A percentile compares a stretch with the other conserved stretches of the same genome.
These are phyloP conservation scores for Fraxinus cuspidata DNA, from an alignment of 257 asterid genomes.

Conservation along the genomic window DNA sequence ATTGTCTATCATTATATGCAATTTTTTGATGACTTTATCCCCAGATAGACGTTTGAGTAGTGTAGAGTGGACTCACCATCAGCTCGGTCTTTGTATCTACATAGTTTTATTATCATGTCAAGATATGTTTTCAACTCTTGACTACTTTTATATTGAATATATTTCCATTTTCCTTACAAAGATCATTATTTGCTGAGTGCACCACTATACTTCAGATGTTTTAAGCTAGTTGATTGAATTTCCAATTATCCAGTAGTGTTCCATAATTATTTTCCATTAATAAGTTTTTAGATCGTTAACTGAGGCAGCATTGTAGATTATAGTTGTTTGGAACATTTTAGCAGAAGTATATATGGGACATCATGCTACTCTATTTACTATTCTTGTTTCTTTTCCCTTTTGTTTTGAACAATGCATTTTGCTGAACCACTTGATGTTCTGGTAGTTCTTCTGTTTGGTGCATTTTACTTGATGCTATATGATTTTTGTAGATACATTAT, in stretches of 20 bases:
- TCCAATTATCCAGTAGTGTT: slow-evolving; percentile 2
- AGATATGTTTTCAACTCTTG: neutral
- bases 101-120: neutral
- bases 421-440: neutral
- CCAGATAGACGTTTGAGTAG: slow-evolving; percentile 21
- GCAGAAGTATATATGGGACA: neutral
- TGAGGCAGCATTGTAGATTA: neutral
- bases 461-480: slow-evolving; percentile 18
- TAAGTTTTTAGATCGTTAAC: neutral
- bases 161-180: neutral
- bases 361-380: neutral
- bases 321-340: neutral
- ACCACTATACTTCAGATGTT: neutral
- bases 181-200: neutral
- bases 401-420: neutral
- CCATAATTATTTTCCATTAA: neutral
- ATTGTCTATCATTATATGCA: slow-evolving; percentile 13
- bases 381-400: neutral
- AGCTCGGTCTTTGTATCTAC: neutral
- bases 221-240: neutral
- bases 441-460: slow-evolving; percentile 7
- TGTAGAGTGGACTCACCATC: neutral
- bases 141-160: slow-evolving; percentile 8
- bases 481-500: slow-evolving; percentile 10
- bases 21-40: slow-evolving; percentile 9